These are phyloP conservation scores for Claviceps pazoutovae DNA, from an alignment of 2,329 filamentous ascomycete species.

Conservation along the genomic window DNA sequence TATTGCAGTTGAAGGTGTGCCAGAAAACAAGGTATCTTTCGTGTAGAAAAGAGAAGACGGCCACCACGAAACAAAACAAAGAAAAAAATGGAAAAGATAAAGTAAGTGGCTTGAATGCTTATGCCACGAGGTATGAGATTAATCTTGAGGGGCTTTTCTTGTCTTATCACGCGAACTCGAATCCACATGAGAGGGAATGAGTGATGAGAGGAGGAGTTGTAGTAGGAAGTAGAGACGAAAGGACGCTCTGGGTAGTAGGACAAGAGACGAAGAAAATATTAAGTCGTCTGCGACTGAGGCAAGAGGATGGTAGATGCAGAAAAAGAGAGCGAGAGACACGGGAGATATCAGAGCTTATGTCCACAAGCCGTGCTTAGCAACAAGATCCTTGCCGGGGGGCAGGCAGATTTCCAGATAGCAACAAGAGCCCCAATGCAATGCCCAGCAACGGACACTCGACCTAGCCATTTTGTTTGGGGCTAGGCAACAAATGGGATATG, in stretches of 20 bases:
- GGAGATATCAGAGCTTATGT: slow-evolving; percentile 1
- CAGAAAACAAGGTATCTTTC: not conserved
- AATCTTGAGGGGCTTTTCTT: not conserved
- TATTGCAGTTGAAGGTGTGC: not conserved
- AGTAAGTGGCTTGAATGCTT: not conserved
- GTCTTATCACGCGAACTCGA: not conserved
- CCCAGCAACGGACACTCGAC: slow-evolving; percentile 6
- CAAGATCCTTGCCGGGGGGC: slow-evolving; percentile 4
- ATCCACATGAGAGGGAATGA: not conserved
- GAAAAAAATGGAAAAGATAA: not conserved
- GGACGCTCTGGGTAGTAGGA: not conserved
- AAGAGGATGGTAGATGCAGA: not conserved
- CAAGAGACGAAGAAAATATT: not conserved
- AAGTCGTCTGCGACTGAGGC: not conserved
- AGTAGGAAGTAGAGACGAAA: not conserved
- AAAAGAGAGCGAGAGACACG: not conserved
- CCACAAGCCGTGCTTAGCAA: not conserved
- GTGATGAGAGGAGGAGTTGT: not conserved
- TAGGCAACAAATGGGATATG: slow-evolving; percentile 4
- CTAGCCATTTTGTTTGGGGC: slow-evolving; percentile 4
- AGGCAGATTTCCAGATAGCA: slow-evolving; percentile 4
- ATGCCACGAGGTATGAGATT: not conserved
- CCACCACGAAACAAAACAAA: not conserved
- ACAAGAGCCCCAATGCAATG: slow-evolving; percentile 5
- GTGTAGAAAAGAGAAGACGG: not conserved